A percentile compares a stretch with the other conserved stretches of the same genome.
These are phyloP conservation scores for Boletus huronensis DNA, from an alignment of 768 basidiomycete genomes.

Conservation along the genomic window DNA sequence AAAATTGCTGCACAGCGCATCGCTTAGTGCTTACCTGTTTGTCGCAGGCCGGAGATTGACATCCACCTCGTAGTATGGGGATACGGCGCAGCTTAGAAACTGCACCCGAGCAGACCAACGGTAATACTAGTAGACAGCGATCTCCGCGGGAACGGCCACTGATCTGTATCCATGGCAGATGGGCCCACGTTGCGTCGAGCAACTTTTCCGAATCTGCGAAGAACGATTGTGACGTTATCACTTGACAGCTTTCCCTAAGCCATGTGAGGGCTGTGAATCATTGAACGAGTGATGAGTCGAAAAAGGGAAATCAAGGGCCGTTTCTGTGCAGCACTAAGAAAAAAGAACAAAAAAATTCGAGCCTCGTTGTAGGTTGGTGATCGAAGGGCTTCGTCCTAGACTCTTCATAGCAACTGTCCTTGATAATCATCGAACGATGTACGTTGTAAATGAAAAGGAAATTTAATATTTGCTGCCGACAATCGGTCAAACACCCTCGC, in stretches of 20 bases:
- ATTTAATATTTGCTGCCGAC: constrained; percentile 6
- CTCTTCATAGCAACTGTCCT: not conserved
- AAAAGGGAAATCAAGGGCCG: constrained; percentile 12
- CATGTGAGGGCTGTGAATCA: constrained; percentile 9
- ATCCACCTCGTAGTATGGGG: constrained; percentile 13
- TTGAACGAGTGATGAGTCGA: constrained; percentile 1
- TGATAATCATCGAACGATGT: not conserved
- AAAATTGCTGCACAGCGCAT: not conserved
- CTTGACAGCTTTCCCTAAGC: constrained; percentile 12
- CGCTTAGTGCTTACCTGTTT: constrained; percentile 3
- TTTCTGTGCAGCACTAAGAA: not conserved
- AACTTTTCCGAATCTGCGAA: constrained; percentile 16
- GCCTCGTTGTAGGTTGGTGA: constrained; percentile 6
- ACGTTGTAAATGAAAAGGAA: not conserved
- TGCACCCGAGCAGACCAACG: constrained; percentile 10
- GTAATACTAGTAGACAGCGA: constrained; percentile 14
- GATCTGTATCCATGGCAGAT: constrained; percentile 27
- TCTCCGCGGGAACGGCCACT: constrained; percentile 32
- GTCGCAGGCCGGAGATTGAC: constrained; percentile 24
- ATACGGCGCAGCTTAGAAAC: constrained; percentile 19
- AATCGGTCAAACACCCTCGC: not conserved
- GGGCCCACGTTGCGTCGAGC: constrained; percentile 23
- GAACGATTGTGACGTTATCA: constrained; percentile 23
- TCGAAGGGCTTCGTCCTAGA: constrained; percentile 4
- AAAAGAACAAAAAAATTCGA: not conserved